Conservation (phyloP, 495 filamentous ascomycete genomes). For the Podospora pseudoanserina region DNA sequence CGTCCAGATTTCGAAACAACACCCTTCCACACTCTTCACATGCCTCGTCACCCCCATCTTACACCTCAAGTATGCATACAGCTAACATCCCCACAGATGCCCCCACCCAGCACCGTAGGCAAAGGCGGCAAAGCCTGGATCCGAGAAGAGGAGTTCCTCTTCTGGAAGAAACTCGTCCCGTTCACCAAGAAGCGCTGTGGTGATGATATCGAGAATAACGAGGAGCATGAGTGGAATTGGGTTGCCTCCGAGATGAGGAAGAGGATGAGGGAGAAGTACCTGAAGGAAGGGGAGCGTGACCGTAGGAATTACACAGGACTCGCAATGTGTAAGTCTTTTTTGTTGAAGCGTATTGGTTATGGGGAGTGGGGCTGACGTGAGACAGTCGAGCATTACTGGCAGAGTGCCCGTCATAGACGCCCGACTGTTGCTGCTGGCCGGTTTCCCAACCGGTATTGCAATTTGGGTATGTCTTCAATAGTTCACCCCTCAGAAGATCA, state of each 20-base stretch:
- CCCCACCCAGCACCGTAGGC: neutral
- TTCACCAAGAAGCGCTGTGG: constrained; percentile 37
- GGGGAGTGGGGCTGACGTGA: too few species aligned
- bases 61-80: neutral
- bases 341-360: neutral
- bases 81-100: neutral
- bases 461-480: neutral
- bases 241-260: constrained; percentile 33
- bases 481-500: neutral
- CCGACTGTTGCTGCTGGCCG: constrained; percentile 32
- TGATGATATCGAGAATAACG: constrained; percentile 17
- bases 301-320: constrained; percentile 36
- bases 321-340: constrained; percentile 36
- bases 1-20: neutral
- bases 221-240: constrained; percentile 31
- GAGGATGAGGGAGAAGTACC: constrained; percentile 23
- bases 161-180: constrained; percentile 39
- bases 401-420: constrained; percentile 33
- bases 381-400: constrained; percentile 46
- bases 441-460: neutral
- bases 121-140: constrained; percentile 41
- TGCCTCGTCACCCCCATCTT: neutral
- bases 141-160: constrained; percentile 36
- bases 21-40: neutral
- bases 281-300: neutral